Base-by-base conservation (phyloP, 2,329 filamentous ascomycete species). In the Hymenotorrendiella dingleyae region DNA sequence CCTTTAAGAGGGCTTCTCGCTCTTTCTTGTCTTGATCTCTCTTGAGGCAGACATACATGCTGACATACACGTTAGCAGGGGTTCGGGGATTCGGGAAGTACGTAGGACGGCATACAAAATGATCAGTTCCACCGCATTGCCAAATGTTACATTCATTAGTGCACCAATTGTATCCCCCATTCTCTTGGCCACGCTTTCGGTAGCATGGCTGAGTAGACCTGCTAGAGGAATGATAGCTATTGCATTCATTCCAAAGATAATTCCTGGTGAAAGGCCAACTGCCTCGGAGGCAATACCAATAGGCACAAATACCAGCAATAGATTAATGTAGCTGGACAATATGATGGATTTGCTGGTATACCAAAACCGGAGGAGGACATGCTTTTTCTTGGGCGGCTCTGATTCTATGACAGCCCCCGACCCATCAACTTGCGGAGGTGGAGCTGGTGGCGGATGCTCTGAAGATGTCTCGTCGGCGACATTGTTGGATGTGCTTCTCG, bases 111-210 rank as follows among this genome's bases (percentile, higher is more conserved):
- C 70, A 61, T 62, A 75, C 71, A 86, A 88, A 50, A 89, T 86
- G 59, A 89, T 88, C 59, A 89, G 65, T 63, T 89, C 84, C 19
- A 88, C 84, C 17, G 84, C 82, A 61, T 89, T 88, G 53, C 84
- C 83, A 67, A 87, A 86, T 7, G 83, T 86, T 47, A 87, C 80
- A 56, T 87, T 88, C 60, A 87, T 73, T 55, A 88, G 64, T 24
- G 84, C 83, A 42, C 83, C 83, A 34, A 86, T 67, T 3, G 82
- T 82, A 59, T 88, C 84, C 40, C 84, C 84, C 64, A 89, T 73
- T 54, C 79, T 78, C 51, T 73, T 74, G 36, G 84, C 83, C 45
- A 88, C 84, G 44, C 78, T 83, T 65, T 89, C 84, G 12, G 84
- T 89, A 26, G 84, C 84, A 64, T 80, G 80, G 54, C 78, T 80